Evolutionary conservation across 257 asterid species (phyloP), one percentile per base, ranked within the genome.

Genomic region (Schizonepeta tenuifolia): DNA sequence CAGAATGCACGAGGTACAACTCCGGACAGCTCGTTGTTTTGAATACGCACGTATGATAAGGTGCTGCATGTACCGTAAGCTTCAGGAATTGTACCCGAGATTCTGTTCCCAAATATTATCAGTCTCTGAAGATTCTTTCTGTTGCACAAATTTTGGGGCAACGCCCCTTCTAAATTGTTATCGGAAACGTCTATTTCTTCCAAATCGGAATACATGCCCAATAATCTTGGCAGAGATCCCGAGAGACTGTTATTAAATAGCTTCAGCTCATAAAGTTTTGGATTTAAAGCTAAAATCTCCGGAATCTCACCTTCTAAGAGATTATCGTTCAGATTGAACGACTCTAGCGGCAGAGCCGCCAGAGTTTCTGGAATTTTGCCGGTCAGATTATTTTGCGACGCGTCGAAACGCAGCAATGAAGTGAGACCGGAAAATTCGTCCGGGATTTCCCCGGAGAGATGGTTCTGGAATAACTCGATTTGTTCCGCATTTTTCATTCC

Each of bases 401-500:
- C 80, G 41, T 76, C 80, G 59, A 76, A 76, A 9, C 18, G 20
- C 2, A 51, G 28, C 67, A 76, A 20, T n/a, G 75, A 69, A 28
- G 66, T 53, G 18, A 76, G 80, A 62, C 28, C 53, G 60, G 75
- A 69, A 12, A 76, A 76, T 2, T 41, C 11, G 9, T 76, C 71
- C 9, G 80, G 75, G 12, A 76, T 22, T 10, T 51, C 76, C 4
- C 80, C 80, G 40, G 80, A 60, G 5, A 76, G 51, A 12, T 53
- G 28, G 67, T 76, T 76, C 0, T 40, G 2, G 43, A 2, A 76
- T 53, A 76, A 0, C 13, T 69, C 70, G 43, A 76, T 83, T 70
- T 71, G 83, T 9, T 68, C 82, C 7, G 75, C 75, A 17, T 56
- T 80, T 66, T 67, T 77, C 67, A 89, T 63, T 36, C 74, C 76